Evolutionary conservation across 805 yeast genomes (phyloP).

Genomic region (Monosporozyma aerobia): DNA sequence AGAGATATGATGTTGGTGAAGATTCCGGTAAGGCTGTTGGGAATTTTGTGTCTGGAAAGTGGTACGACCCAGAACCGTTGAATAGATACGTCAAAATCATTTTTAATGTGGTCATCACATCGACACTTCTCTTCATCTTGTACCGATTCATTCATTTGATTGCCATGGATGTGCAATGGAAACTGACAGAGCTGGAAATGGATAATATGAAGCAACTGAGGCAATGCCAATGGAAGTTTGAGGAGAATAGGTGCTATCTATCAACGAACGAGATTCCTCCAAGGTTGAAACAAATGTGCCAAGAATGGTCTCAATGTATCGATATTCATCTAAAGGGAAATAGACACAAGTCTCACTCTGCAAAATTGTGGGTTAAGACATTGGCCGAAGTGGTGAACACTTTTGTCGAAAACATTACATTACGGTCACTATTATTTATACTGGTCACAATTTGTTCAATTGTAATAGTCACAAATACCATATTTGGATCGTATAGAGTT

Average conservation of each 20-base stretch:
- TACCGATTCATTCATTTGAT: conserved; percentile 47
- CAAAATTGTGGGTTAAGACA: conserved; percentile 69
- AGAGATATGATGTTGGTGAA: not conserved
- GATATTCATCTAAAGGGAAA: conserved; percentile 20
- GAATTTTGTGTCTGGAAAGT: not conserved
- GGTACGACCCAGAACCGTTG: conserved; percentile 8
- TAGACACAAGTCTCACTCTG: conserved; percentile 51
- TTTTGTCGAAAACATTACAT: conserved; percentile 59
- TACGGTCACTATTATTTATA: conserved; percentile 53
- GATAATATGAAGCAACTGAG: not conserved
- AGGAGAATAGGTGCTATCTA: conserved; percentile 61
- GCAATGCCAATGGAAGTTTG: conserved; percentile 29
- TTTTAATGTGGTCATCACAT: conserved; percentile 46
- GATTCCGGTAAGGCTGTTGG: not conserved
- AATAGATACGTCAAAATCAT: conserved; percentile 48
- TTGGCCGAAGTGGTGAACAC: conserved; percentile 76
- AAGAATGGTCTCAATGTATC: conserved; percentile 71
- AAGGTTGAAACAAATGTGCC: conserved; percentile 60
- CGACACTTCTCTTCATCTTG: conserved; percentile 43
- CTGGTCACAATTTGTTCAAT: conserved; percentile 41
- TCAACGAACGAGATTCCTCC: conserved; percentile 64
- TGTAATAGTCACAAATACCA: conserved; percentile 41
- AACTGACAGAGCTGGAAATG: conserved; percentile 33
- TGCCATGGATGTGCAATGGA: conserved; percentile 58
- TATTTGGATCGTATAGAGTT: conserved; percentile 37